These are phyloP conservation scores for Torulaspora microellipsoides DNA, from an alignment of 805 yeast genomes.

Conservation along the genomic window DNA sequence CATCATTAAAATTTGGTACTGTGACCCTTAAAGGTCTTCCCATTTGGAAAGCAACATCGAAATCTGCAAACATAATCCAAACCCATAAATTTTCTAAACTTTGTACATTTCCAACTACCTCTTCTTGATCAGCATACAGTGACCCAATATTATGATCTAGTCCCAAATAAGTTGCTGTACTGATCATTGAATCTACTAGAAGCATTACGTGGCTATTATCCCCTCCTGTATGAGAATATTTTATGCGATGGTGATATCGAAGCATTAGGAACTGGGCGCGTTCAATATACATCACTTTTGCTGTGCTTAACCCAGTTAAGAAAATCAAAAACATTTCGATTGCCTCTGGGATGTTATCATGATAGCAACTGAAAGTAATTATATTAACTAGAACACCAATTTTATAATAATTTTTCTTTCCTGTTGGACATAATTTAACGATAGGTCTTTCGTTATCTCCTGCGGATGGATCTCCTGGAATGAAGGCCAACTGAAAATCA, in stretches of 20 bases:
- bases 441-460: constrained; percentile 3
- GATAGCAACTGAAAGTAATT: constrained; percentile 18
- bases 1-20: constrained; percentile 4
- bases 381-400: constrained; percentile 29
- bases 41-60: constrained; percentile 21
- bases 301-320: constrained; percentile 27
- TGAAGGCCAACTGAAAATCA: constrained; percentile 20
- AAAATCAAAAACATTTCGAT: constrained; percentile 19
- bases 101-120: constrained; percentile 18
- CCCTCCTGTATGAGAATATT: constrained; percentile 19
- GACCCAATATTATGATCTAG: constrained; percentile 21
- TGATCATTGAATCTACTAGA: constrained; percentile 14
- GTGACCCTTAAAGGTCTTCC: constrained; percentile 24
- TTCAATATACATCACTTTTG: constrained; percentile 28
- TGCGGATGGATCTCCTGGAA: constrained; percentile 4
- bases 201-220: constrained; percentile 25
- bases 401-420: constrained; percentile 26
- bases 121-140: constrained; percentile 17
- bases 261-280: constrained; percentile 27
- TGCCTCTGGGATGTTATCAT: constrained; percentile 17
- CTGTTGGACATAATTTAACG: constrained; percentile 7
- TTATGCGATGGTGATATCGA: constrained; percentile 9
- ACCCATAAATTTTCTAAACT: constrained; percentile 28
- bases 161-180: constrained; percentile 23
- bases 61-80: constrained; percentile 28